Percentiles rank a stretch among this genome's conserved stretches.
phyloP scores from a whole-genome alignment of 2,329 filamentous ascomycete genomes.

The Fusarium liriodendri region DNA sequence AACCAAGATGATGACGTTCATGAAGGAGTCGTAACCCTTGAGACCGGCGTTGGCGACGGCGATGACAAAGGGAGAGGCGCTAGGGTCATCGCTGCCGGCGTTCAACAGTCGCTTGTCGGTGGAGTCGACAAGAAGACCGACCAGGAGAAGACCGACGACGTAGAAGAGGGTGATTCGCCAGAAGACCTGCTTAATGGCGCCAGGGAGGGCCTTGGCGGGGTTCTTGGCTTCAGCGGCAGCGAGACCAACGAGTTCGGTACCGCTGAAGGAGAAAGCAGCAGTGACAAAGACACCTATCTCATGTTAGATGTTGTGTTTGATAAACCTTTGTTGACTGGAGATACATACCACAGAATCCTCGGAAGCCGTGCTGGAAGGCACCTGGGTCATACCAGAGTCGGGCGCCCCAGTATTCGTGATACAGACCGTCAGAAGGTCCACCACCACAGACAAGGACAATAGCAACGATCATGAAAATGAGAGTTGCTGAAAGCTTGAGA shows the following conservation, averaged over 20 bases:
- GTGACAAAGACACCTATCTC: conserved; percentile 60
- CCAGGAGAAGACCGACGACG: conserved; percentile 62
- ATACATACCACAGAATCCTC: conserved; percentile 73
- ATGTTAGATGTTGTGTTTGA: background rate
- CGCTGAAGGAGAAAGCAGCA: conserved; percentile 78
- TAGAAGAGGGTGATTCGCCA: conserved; percentile 69
- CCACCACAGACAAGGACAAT: conserved; percentile 70
- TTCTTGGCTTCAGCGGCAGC: conserved; percentile 78
- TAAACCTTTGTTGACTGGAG: rapidly evolving
- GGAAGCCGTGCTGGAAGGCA: conserved; percentile 78
- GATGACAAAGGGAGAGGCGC: conserved; percentile 67
- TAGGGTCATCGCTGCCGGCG: conserved; percentile 53
- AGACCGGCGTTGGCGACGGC: conserved; percentile 66
- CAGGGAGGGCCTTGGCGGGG: conserved; percentile 78
- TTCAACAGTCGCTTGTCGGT: conserved; percentile 60
- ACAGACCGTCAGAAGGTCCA: conserved; percentile 62
- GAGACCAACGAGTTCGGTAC: conserved; percentile 80
- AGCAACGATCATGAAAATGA: conserved; percentile 73
- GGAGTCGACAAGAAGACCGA: conserved; percentile 62
- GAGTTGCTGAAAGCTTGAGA: conserved; percentile 67
- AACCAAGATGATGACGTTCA: conserved; percentile 70
- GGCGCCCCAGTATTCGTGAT: conserved; percentile 61
- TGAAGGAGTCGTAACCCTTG: conserved; percentile 63
- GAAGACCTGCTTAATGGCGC: conserved; percentile 83
- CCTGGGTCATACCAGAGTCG: conserved; percentile 63